A percentile compares a stretch with the other conserved stretches of the same genome.
These are phyloP conservation scores for Globisporangium apiculatum DNA, from an alignment of 352 stramenopile genomes.

Conservation along the genomic window DNA sequence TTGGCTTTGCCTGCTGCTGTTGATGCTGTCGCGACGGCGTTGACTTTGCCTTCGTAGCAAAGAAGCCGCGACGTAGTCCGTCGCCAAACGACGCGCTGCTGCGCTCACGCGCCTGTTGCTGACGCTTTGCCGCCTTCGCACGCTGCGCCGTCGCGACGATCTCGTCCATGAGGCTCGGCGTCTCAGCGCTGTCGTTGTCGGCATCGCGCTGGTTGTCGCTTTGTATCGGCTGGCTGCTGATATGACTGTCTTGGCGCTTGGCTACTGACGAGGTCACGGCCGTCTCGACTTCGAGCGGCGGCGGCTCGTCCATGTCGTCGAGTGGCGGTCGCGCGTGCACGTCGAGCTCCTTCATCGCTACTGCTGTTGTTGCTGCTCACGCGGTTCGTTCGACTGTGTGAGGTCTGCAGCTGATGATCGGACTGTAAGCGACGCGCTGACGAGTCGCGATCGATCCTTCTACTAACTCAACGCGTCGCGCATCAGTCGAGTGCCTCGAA, in stretches of 20 bases:
- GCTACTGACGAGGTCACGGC: too few relatives aligned
- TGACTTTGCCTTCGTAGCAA: constrained; percentile 17
- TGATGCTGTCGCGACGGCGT: not conserved
- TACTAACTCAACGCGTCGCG: not conserved
- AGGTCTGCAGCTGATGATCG: not conserved
- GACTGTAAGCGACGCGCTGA: not conserved
- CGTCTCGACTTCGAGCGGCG: constrained; percentile 28
- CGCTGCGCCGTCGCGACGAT: constrained; percentile 50
- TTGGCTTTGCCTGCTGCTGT: constrained; percentile 7
- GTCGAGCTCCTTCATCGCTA: constrained; percentile 11
- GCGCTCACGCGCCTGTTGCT: constrained; percentile 34
- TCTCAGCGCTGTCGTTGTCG: too few relatives aligned
- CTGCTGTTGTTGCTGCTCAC: not conserved
- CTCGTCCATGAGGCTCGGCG: constrained; percentile 61
- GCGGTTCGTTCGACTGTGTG: too few relatives aligned
- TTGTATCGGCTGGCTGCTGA: not conserved
- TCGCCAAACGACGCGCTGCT: constrained; percentile 43
- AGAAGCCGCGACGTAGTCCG: constrained; percentile 73
- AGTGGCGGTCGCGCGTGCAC: constrained; percentile 3
- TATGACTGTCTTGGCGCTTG: not conserved
- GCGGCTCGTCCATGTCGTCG: constrained; percentile 42
- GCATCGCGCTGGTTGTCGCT: constrained; percentile 13
- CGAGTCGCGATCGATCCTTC: constrained; percentile 3
- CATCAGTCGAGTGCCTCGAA: constrained; percentile 3
- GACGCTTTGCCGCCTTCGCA: constrained; percentile 44